A percentile compares a stretch with the other conserved stretches of the same genome.
phyloP scores from a whole-genome alignment of 2,329 filamentous ascomycete species.

The Paracamarosporium sp. region DNA sequence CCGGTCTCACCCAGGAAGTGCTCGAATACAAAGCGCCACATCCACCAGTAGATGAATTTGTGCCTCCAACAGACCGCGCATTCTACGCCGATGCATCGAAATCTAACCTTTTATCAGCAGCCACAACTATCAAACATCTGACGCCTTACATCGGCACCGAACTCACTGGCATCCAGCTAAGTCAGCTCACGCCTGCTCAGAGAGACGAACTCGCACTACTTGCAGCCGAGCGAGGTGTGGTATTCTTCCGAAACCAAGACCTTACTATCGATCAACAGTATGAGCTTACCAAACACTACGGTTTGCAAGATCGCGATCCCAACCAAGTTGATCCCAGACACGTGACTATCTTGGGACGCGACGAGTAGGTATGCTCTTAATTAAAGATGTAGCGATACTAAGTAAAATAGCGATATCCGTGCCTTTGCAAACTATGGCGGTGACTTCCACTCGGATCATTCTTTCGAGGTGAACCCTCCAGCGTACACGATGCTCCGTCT shows the following conservation, averaged over 20 bases:
- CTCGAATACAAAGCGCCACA: conserved; percentile 10
- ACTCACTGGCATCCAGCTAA: conserved; percentile 50
- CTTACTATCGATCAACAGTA: conserved; percentile 53
- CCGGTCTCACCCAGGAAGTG: conserved; percentile 7
- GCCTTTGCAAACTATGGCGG: neutral
- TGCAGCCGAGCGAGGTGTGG: conserved; percentile 46
- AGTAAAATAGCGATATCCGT: neutral
- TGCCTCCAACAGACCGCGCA: conserved; percentile 31
- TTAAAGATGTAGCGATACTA: neutral
- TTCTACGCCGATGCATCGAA: conserved; percentile 54
- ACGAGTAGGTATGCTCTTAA: neutral
- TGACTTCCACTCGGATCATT: conserved; percentile 6
- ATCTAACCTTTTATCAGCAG: conserved; percentile 27
- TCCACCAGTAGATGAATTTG: conserved; percentile 3
- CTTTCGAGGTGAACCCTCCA: conserved; percentile 27
- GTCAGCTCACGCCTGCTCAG: conserved; percentile 48
- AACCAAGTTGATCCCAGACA: conserved; percentile 16
- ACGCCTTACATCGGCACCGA: conserved; percentile 36
- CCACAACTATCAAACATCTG: conserved; percentile 17
- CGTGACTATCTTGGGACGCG: neutral
- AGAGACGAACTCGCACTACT: conserved; percentile 56
- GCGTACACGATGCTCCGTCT: conserved; percentile 58
- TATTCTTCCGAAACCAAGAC: conserved; percentile 57
- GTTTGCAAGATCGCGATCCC: conserved; percentile 16
- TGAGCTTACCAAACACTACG: conserved; percentile 54